A percentile compares a stretch with the other conserved stretches of the same genome.
Conservation (phyloP, 176 grass and related monocot genomes). For the Tuctoria greenei region DNA sequence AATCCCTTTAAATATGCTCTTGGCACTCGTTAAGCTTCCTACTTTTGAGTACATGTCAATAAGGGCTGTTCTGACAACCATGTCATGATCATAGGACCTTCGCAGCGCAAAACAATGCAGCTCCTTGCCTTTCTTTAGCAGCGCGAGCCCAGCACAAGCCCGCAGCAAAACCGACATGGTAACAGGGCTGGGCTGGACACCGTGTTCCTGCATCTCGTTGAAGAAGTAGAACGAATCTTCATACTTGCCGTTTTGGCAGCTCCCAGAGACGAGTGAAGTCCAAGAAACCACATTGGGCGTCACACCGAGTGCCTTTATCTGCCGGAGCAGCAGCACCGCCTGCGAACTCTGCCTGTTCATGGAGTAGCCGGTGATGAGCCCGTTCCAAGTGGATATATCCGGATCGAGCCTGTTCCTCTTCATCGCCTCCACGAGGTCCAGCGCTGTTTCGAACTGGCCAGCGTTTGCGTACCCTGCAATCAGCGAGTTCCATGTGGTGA, state of each 20-base stretch:
- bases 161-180: constrained; percentile 58
- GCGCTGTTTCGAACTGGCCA: constrained; percentile 42
- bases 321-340: constrained; percentile 59
- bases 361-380: constrained; percentile 70
- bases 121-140: constrained; percentile 75
- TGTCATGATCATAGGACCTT: constrained; percentile 47
- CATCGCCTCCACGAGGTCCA: constrained; percentile 65
- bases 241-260: constrained; percentile 63
- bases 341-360: constrained; percentile 58
- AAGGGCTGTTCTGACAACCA: constrained; percentile 54
- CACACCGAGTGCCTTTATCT: constrained; percentile 58
- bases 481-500: constrained; percentile 78
- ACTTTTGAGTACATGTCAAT: constrained; percentile 78
- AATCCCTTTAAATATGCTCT: constrained; percentile 45
- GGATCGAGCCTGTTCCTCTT: constrained; percentile 56
- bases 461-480: constrained; percentile 57
- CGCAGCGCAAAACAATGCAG: constrained; percentile 60
- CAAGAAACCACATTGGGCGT: constrained; percentile 68
- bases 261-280: constrained; percentile 68
- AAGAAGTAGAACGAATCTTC: constrained; percentile 58
- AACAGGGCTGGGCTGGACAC: constrained; percentile 52
- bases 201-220: constrained; percentile 64
- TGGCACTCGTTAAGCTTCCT: constrained; percentile 49
- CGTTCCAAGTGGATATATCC: constrained; percentile 82
- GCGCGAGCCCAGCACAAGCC: constrained; percentile 53